These are phyloP conservation scores for Apiotrichum montevideense DNA, from an alignment of 1,284 basidiomycete genomes.

Conservation along the genomic window DNA sequence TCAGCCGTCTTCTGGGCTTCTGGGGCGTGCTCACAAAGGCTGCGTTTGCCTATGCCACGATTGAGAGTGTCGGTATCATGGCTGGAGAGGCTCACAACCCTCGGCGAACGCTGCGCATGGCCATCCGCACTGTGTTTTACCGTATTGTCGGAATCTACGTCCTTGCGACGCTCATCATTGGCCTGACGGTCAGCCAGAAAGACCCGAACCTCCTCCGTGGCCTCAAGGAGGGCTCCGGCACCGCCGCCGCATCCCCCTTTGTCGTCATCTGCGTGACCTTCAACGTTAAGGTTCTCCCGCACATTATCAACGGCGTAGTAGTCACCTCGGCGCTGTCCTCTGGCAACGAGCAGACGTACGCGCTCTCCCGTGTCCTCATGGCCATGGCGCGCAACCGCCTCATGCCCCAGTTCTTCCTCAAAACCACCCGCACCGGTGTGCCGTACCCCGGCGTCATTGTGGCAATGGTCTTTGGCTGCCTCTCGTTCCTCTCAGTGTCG, in stretches of 20 bases:
- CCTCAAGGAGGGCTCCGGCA: conserved; percentile 52
- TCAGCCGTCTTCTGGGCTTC: conserved; percentile 55
- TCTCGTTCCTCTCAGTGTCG: conserved; percentile 54
- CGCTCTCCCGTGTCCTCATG: conserved; percentile 46
- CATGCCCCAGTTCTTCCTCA: conserved; percentile 54
- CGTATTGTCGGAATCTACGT: conserved; percentile 62
- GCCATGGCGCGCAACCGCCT: conserved; percentile 53
- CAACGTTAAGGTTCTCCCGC: conserved; percentile 66
- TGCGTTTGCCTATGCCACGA: conserved; percentile 35
- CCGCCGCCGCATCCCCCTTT: conserved; percentile 69
- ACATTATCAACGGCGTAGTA: conserved; percentile 62
- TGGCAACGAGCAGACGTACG: conserved; percentile 24
- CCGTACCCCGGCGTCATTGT: conserved; percentile 60
- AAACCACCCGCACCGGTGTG: conserved; percentile 58
- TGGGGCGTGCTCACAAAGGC: conserved; percentile 53
- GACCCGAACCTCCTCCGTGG: conserved; percentile 45
- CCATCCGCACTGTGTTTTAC: conserved; percentile 63
- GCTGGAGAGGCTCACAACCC: conserved; percentile 55
- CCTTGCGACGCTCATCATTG: conserved; percentile 14
- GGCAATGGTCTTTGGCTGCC: conserved; percentile 56
- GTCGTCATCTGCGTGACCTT: conserved; percentile 62
- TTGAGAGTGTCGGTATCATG: conserved; percentile 46
- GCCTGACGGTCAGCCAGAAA: conserved; percentile 43
- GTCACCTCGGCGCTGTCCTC: conserved; percentile 46
- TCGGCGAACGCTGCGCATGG: conserved; percentile 63